These are phyloP conservation scores for Exophiala xenobiotica DNA, from an alignment of 2,329 filamentous ascomycete genomes.

Conservation along the genomic window DNA sequence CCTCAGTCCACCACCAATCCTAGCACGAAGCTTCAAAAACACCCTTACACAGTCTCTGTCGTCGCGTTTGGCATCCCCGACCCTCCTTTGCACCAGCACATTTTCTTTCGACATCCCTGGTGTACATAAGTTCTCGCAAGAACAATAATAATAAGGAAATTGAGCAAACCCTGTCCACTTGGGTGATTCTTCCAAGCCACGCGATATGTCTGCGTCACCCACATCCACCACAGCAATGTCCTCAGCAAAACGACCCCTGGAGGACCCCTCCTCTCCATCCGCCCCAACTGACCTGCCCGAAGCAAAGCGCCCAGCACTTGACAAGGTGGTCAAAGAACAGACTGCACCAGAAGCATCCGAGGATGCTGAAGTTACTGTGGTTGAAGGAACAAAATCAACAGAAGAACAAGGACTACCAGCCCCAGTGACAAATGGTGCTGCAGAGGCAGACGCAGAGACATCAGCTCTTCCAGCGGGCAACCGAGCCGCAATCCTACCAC, in stretches of 20 bases:
- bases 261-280: conserved; percentile 94
- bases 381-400: conserved; percentile 3
- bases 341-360: conserved; percentile 28
- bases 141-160: conserved; percentile 58
- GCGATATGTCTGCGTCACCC: conserved; percentile 69
- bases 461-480: conserved; percentile 23
- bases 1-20: conserved; percentile 20
- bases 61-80: conserved; percentile 21
- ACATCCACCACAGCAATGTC: conserved; percentile 43
- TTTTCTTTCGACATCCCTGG: conserved; percentile 86
- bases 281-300: conserved; percentile 90
- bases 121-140: conserved; percentile 69
- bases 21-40: conserved; percentile 21
- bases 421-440: conserved; percentile 44
- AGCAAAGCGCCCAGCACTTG: conserved; percentile 91
- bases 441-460: conserved; percentile 66
- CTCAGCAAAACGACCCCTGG: conserved; percentile 80
- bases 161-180: conserved; percentile 43
- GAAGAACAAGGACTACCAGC: conserved; percentile 37
- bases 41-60: conserved; percentile 35
- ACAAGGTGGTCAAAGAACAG: conserved; percentile 79
- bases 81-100: conserved; percentile 74
- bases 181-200: conserved; percentile 34
- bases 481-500: conserved; percentile 17
- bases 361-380: conserved; percentile 41